A percentile compares a stretch with the other conserved stretches of the same genome.
These are phyloP conservation scores for Quillaja saponaria DNA, from an alignment of 306 rosid species.

Conservation along the genomic window DNA sequence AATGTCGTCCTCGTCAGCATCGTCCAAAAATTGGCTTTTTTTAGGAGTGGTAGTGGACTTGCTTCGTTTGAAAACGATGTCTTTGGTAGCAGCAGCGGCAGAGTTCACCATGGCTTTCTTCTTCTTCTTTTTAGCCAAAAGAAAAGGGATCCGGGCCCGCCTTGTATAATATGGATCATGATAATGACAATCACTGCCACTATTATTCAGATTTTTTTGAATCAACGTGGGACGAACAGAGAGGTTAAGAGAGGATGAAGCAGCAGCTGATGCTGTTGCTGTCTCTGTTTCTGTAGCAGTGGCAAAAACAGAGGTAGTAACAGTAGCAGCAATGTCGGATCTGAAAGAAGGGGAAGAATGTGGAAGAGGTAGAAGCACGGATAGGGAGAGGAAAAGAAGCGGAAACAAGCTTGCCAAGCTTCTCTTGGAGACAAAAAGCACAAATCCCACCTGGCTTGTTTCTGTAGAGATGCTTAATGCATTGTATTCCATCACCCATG, in stretches of 20 bases:
- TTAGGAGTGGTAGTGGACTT: constrained; percentile 75
- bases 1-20: constrained; percentile 31
- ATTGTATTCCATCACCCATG: constrained; percentile 79
- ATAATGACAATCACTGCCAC: constrained; percentile 11
- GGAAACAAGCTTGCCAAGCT: constrained; percentile 87
- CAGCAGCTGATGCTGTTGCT: neutral
- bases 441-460: constrained; percentile 97
- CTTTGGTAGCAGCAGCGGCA: constrained; percentile 13
- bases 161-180: constrained; percentile 32
- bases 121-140: constrained; percentile 63
- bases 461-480: constrained; percentile 76
- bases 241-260: constrained; percentile 41
- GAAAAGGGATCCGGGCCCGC: constrained; percentile 67
- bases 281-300: neutral
- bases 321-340: constrained; percentile 45
- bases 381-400: constrained; percentile 77
- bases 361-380: constrained; percentile 57
- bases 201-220: constrained; percentile 12
- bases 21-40: constrained; percentile 39
- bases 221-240: constrained; percentile 24
- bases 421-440: constrained; percentile 89
- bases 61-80: constrained; percentile 68
- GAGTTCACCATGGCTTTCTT: constrained; percentile 37
- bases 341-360: constrained; percentile 79
- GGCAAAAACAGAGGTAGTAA: constrained; percentile 16